Conservation (phyloP, 768 basidiomycete species). For the Boletus subparvulus region DNA sequence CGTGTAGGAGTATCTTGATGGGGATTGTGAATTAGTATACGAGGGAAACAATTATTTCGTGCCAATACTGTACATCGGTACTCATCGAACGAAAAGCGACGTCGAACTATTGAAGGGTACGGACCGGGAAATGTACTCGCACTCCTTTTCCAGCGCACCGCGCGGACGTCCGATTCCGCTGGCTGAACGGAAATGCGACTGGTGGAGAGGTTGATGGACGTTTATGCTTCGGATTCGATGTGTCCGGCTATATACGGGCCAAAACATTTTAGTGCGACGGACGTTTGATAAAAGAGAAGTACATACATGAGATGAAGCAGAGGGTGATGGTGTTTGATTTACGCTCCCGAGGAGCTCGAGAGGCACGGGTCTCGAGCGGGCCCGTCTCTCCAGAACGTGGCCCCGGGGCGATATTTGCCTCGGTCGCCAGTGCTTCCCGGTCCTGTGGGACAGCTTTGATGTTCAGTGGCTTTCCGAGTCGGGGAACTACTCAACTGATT, state of each 20-base stretch:
- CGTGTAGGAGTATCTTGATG: conserved; percentile 59
- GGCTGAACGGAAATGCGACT: no score
- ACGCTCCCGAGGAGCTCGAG: conserved; percentile 58
- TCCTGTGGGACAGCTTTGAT: conserved; percentile 34
- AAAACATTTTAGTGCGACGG: background rate
- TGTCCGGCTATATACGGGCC: no score
- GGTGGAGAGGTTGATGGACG: no score
- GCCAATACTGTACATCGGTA: no score
- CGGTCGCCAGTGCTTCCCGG: conserved; percentile 48
- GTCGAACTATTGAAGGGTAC: no score
- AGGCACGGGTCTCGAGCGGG: conserved; percentile 62
- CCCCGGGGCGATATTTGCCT: conserved; percentile 57
- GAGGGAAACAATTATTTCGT: conserved; percentile 41
- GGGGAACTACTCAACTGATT: conserved; percentile 29
- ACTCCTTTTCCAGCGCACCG: no score
- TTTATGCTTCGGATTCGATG: no score
- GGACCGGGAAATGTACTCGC: no score
- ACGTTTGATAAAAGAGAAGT: background rate
- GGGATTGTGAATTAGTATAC: conserved; percentile 50
- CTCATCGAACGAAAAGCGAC: no score
- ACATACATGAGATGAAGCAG: conserved; percentile 31
- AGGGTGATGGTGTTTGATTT: conserved; percentile 44
- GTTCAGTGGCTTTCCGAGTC: conserved; percentile 18
- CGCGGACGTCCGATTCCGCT: no score
- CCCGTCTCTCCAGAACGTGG: conserved; percentile 53